Base-by-base conservation (phyloP, 192 early-diverging fungal genomes). In the Coemansia guatemalensis region DNA sequence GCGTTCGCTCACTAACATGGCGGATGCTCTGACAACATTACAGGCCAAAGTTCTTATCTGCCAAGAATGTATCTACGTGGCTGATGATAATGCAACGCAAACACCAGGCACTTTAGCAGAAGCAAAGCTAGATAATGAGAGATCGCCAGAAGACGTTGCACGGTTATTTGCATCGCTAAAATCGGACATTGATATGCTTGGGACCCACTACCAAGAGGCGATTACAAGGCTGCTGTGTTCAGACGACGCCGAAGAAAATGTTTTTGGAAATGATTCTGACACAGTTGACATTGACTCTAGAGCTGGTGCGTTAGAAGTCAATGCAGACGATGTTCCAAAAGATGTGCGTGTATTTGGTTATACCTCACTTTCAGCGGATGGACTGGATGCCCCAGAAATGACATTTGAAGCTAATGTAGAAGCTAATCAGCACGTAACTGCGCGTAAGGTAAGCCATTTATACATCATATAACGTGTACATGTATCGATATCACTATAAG, bases 111-210 rank as follows among this genome's bases (percentile, higher is more conserved):
- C 8, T 17, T 39, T 11, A 4, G 9, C 35, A 39, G 48, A 62
- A 47, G 29, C 41, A 29, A 29, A 21, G 17, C 12, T n/a, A 21
- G 0, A 59, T 12, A 33, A 26, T 44, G 57, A 27, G 20, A 29
- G 24, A 9, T 35, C 53, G 24, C 41, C 60, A 4, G 67, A 78
- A 11, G 53, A 69, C 5, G 51, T 63, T 3, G 76, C 72, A 0
- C 64, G 65, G 1, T 24, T 81, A 24, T 81, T 81, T 63, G 56
- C 78, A 0, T 81, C 78, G 22, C 58, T 81, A 47, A 81, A 81
- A 53, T 7, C 61, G 0, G 78, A 81, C 12, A 68, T 81, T 9
- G 78, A 81, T 21, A 41, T 55, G 23, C 57, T 81, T 8, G 57
- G 55, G 5, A 26, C 29, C 3, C 65, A 67, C 5, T 81, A 81